Evolutionary conservation across 345 rosid species (phyloP), one percentile per base, ranked within the genome.

Genomic region (Murraya koenigii): DNA sequence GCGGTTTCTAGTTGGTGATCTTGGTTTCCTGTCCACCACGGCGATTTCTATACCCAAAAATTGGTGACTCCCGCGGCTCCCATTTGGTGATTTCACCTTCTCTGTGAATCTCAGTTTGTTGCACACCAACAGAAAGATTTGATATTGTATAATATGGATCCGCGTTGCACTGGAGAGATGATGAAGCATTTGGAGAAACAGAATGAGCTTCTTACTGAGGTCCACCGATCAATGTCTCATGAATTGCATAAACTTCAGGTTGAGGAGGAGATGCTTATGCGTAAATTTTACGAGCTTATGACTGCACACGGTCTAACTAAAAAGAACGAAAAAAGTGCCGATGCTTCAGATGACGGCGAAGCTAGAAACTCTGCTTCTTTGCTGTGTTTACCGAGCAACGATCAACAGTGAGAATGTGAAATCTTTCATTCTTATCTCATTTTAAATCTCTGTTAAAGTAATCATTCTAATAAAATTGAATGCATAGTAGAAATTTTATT

Each of bases 181-280:
- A 20, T 83, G 66, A 83, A 80, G 73, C 91, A 88, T 82, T 78
- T 91, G 85, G 89, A 84, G 87, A 89, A 84, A 77, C 95, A 87
- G 80, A 85, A 83, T 72, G 95, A 87, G 36, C 26, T 91, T 70
- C 86, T 89, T 52, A 76, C 44, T 38, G 88, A 87, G 58, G 69
- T 86, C 58, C 84, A 82, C 22, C 78, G 69, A 74, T 77, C 87
- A 35, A 82, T 88, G 87, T 75, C 82, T 26, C 78, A 83, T 63
- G 89, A 91, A 86, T 80, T 88, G 69, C 91, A 88, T 56, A 82
- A 78, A 74, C 92, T 91, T 75, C 81, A 80, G 88, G 94, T 92
- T 60, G 98, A 90, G 83, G 94, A 94, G 78, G 89, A 89, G 80
- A 90, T 90, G 93, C 78, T 90, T 77, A 90, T 92, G 98, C 84